These are phyloP conservation scores for Ophiocordyceps camponoti-rufipedis DNA, from an alignment of 2,329 filamentous ascomycete genomes.

Conservation along the genomic window DNA sequence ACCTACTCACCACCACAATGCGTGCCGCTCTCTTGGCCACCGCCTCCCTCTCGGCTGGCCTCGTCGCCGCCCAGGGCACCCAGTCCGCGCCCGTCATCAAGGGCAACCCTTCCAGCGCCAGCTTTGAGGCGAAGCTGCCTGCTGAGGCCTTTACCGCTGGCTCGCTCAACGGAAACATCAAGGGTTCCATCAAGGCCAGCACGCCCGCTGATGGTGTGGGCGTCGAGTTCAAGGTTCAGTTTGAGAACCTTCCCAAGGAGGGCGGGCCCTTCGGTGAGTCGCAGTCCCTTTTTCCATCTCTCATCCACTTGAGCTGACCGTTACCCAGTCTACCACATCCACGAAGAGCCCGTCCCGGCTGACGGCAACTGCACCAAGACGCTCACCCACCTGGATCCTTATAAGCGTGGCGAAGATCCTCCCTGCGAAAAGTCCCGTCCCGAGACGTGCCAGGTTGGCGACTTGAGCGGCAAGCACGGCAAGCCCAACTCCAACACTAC, in stretches of 20 bases:
- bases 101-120: conserved; percentile 35
- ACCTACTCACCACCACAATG: not conserved
- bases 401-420: conserved; percentile 40
- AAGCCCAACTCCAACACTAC: conserved; percentile 23
- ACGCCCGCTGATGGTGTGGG: conserved; percentile 31
- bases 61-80: conserved; percentile 4
- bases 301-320: too few relatives aligned
- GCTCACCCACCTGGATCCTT: conserved; percentile 54
- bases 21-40: not conserved
- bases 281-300: not conserved
- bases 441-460: conserved; percentile 56
- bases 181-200: conserved; percentile 22
- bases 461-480: conserved; percentile 59
- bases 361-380: conserved; percentile 56
- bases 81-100: conserved; percentile 30
- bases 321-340: conserved; percentile 50
- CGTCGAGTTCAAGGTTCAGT: conserved; percentile 33
- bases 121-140: conserved; percentile 39
- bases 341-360: conserved; percentile 41
- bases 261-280: conserved; percentile 41
- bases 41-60: not conserved
- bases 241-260: conserved; percentile 38
- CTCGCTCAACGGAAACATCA: conserved; percentile 25
- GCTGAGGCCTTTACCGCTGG: conserved; percentile 26
- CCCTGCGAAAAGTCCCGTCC: conserved; percentile 39